phyloP scores from a whole-genome alignment of 176 grass and related monocot genomes.

The Carex kokanica region DNA sequence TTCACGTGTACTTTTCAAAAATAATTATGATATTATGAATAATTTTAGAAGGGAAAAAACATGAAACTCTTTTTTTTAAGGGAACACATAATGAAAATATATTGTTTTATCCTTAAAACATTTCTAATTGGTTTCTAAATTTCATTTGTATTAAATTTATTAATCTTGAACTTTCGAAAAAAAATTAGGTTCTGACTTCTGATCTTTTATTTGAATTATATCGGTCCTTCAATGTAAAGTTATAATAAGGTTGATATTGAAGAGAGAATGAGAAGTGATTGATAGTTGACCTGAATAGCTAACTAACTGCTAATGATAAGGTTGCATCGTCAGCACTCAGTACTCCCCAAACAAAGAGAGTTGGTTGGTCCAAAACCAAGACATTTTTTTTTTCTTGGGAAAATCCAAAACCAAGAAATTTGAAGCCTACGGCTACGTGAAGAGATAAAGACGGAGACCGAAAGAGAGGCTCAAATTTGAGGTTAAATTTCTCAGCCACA shows the following conservation, averaged over 20 bases:
- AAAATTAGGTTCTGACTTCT: no score
- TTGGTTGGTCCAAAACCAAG: background rate
- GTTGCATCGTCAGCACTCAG: conserved; percentile 1
- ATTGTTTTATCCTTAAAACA: no score
- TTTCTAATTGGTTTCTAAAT: background rate
- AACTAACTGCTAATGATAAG: background rate
- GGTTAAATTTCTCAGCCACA: background rate
- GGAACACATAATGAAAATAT: background rate
- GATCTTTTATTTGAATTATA: no score
- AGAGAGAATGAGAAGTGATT: background rate
- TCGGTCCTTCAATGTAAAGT: no score
- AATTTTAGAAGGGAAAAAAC: no score
- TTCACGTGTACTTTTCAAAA: no score
- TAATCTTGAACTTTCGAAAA: background rate
- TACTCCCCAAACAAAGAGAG: background rate
- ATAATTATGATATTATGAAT: no score
- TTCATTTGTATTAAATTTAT: background rate
- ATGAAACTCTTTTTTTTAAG: no score
- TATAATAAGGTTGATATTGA: background rate
- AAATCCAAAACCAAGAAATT: background rate
- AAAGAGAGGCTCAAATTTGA: conserved; percentile 3
- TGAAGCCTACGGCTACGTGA: background rate
- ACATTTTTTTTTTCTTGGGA: background rate
- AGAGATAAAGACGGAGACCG: background rate
- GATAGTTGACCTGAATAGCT: background rate